A percentile compares a stretch with the other conserved stretches of the same genome.
These are phyloP conservation scores for Leishmania guyanensis DNA, from an alignment of 208 protist genomes.

Conservation along the genomic window DNA sequence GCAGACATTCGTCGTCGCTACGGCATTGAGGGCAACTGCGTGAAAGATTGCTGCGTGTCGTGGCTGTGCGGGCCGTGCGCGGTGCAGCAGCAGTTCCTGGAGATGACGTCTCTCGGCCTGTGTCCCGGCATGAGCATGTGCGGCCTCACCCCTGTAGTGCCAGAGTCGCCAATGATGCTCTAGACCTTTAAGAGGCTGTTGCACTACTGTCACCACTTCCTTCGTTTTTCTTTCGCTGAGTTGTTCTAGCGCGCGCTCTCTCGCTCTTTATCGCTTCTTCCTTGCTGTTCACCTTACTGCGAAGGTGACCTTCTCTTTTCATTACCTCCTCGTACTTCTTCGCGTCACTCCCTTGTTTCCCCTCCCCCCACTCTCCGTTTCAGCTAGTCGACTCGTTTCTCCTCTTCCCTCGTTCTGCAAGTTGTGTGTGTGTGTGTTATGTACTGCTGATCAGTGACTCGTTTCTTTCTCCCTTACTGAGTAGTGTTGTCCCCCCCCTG, in stretches of 20 bases:
- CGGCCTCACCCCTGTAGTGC: slow-evolving; percentile 11
- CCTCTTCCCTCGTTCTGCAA: neutral
- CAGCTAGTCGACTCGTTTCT: neutral
- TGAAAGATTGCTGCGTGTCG: slow-evolving; percentile 24
- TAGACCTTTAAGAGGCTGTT: neutral
- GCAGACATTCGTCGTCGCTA: slow-evolving; percentile 28
- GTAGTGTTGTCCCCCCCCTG: neutral
- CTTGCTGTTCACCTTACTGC: neutral
- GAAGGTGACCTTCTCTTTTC: neutral
- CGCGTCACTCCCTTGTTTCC: neutral
- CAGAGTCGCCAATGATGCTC: slow-evolving; percentile 29
- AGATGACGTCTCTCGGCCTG: slow-evolving; percentile 50
- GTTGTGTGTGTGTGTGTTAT: neutral
- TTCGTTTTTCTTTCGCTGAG: neutral
- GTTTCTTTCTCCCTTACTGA: neutral
- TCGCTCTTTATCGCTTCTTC: neutral
- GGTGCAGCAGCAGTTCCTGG: slow-evolving; percentile 58
- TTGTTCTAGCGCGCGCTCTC: neutral
- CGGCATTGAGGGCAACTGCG: slow-evolving; percentile 22
- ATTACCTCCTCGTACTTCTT: neutral
- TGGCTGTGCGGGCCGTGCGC: slow-evolving; percentile 43
- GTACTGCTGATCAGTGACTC: neutral
- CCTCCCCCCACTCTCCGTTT: neutral
- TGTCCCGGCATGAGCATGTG: slow-evolving; percentile 55
- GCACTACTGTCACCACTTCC: neutral